phyloP scores from a whole-genome alignment of 441 rosid genomes.

The Erysimum pusillum region DNA sequence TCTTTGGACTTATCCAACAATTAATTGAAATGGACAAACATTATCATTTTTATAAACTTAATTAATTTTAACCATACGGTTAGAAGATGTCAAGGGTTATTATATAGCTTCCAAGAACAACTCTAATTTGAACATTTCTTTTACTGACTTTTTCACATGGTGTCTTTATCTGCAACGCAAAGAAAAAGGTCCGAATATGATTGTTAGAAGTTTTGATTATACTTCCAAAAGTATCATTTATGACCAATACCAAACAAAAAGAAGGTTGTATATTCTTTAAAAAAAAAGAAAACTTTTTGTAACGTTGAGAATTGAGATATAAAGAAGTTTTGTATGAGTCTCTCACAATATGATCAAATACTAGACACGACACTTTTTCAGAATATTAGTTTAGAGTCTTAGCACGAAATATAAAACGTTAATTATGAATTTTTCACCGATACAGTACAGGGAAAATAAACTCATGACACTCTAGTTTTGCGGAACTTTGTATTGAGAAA shows the following conservation, averaged over 20 bases:
- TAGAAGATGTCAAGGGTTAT: conserved; percentile 12
- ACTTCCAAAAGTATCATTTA: not conserved
- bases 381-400: not conserved
- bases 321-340: not conserved
- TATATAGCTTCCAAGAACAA: conserved; percentile 11
- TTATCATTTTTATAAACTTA: not conserved
- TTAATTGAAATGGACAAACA: not conserved
- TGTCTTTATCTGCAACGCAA: not conserved
- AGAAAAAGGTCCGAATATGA: not conserved
- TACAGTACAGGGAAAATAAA: not conserved
- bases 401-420: not conserved
- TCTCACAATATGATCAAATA: not conserved
- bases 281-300: no score
- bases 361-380: not conserved
- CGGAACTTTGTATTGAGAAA: not conserved
- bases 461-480: not conserved
- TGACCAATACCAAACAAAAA: not conserved
- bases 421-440: not conserved
- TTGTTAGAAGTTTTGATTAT: not conserved
- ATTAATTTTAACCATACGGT: conserved; percentile 4
- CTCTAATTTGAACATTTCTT: conserved; percentile 24
- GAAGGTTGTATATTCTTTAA: not conserved
- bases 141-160: conserved; percentile 25
- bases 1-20: conserved; percentile 35
- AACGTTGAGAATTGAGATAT: conserved; percentile 3